Conservation (phyloP, 2,329 filamentous ascomycete species). For the Whalleya microplaca region DNA sequence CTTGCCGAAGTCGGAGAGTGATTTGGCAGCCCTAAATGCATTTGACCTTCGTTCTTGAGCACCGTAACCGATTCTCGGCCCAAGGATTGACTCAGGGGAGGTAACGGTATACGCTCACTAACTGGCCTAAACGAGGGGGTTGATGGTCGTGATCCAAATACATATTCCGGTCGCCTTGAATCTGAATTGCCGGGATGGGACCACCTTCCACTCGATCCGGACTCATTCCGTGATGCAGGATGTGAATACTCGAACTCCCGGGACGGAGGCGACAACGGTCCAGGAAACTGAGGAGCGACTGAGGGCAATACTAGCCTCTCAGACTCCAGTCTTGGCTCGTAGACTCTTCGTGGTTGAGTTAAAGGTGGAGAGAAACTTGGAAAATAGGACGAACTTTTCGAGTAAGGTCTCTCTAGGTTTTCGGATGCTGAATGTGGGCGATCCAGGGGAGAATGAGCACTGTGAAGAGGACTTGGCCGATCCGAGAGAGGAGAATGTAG, state of each 20-base stretch:
- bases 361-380: conserved; percentile 43
- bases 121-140: conserved; percentile 34
- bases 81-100: conserved; percentile 30
- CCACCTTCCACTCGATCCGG: conserved; percentile 40
- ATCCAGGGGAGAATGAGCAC: conserved; percentile 51
- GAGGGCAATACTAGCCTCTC: conserved; percentile 43
- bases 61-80: conserved; percentile 29
- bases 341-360: conserved; percentile 50
- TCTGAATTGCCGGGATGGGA: conserved; percentile 49
- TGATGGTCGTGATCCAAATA: conserved; percentile 49
- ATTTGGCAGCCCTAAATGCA: conserved; percentile 27
- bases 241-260: conserved; percentile 43
- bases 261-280: conserved; percentile 49
- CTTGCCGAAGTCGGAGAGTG: conserved; percentile 37
- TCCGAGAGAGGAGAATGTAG: conserved; percentile 52
- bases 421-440: conserved; percentile 46
- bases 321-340: conserved; percentile 50
- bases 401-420: conserved; percentile 43
- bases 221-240: conserved; percentile 28
- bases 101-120: conserved; percentile 31
- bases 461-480: conserved; percentile 46
- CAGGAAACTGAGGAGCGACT: conserved; percentile 43
- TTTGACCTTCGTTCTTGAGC: conserved; percentile 33
- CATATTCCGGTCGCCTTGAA: conserved; percentile 48
- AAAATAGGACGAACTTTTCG: conserved; percentile 51